Conservation (phyloP, 805 yeast species). For the Pichia cabralensis region DNA sequence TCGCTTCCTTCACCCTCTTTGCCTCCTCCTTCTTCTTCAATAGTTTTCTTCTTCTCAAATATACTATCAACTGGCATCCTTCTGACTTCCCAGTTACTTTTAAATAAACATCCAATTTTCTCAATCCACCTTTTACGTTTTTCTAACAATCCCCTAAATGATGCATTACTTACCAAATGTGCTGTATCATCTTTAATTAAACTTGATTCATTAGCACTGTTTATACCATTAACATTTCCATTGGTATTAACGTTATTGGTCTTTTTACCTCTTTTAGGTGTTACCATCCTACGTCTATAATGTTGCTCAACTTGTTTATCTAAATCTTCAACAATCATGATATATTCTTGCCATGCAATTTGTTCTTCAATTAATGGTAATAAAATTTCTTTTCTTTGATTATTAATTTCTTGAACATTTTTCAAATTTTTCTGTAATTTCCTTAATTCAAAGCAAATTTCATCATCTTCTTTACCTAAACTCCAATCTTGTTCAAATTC, state of each 20-base stretch:
- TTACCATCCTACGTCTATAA: constrained; percentile 71
- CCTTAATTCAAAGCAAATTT: constrained; percentile 77
- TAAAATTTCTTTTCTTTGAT: constrained; percentile 53
- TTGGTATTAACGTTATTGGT: constrained; percentile 9
- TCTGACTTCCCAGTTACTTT: constrained; percentile 57
- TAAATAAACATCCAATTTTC: constrained; percentile 81
- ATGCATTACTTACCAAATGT: constrained; percentile 67
- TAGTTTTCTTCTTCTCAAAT: constrained; percentile 29
- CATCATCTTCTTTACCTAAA: constrained; percentile 82
- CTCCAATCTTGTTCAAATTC: constrained; percentile 58
- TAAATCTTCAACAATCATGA: constrained; percentile 80
- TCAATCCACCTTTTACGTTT: constrained; percentile 84
- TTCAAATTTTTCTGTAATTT: constrained; percentile 58
- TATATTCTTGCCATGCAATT: constrained; percentile 90
- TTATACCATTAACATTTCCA: constrained; percentile 13
- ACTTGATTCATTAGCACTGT: constrained; percentile 12
- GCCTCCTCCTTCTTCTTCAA: constrained; percentile 20
- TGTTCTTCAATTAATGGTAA: constrained; percentile 75
- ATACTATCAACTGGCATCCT: constrained; percentile 59
- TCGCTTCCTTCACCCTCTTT: constrained; percentile 11
- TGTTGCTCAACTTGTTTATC: constrained; percentile 97
- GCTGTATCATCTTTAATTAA: constrained; percentile 26
- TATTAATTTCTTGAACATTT: constrained; percentile 51
- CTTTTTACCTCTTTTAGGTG: constrained; percentile 53
- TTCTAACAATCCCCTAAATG: constrained; percentile 69